Base-by-base conservation (phyloP, 2,329 filamentous ascomycete genomes). In the Diaporthe destruens region DNA sequence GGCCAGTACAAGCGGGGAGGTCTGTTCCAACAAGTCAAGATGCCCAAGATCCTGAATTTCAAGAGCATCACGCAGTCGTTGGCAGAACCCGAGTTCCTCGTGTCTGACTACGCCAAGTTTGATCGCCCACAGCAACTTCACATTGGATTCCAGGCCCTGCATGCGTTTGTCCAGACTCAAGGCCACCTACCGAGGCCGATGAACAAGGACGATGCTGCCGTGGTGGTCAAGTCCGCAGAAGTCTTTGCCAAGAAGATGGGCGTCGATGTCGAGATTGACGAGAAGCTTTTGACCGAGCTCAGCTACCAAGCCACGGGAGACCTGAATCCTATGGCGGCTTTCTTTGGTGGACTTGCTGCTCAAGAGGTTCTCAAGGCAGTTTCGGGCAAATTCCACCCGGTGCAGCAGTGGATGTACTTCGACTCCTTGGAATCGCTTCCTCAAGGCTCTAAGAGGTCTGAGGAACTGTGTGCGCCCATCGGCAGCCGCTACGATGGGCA, bases 61-160 rank as follows among this genome's bases (percentile, higher is more conserved):
- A 94, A 98, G 85, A 87, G 91, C 53, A 89, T 98, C 72, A 91
- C 91, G 54, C 85, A 90, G 68, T 90, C 97, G 74, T 83, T 98
- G 71, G 94, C 94, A 83, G 93, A 94, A 72, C 96, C 96, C 2
- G 96, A 98, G 78, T 91, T 97, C 75, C 84, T 98, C 79, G 90
- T 98, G 74, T 97, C 96, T 29, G 96, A 99, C 81, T 99, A 95
- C 80, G 96, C 96, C 83, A 99, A 99, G 83, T 98, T 98, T 77
- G 96, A 98, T 82, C 93, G 96, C 57, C 96, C 96, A 1, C 91
- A 93, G 76, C 95, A 98, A 82, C 89, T 99, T 32, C 96, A 99
- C 81, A 85, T 97, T 74, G 96, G 95, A 74, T 93, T 98, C 79
- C 95, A 98, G 84, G 95, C 96, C 12, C 88, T 99, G 9, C 95